These are phyloP conservation scores for Candida sp. DNA, from an alignment of 1,139 yeast species.

Conservation along the genomic window DNA sequence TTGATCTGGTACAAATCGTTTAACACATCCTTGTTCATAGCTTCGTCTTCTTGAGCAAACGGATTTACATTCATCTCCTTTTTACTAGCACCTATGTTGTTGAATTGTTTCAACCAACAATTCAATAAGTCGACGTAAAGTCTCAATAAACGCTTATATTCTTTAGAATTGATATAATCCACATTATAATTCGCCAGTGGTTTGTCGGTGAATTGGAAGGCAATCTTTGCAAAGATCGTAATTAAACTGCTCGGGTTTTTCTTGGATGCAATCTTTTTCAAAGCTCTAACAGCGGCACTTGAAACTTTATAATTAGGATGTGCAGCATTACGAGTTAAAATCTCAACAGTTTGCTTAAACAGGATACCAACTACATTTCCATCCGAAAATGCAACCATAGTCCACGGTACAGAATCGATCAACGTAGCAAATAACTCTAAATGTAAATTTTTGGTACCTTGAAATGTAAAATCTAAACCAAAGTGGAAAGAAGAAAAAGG, in stretches of 20 bases:
- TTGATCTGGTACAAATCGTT: constrained; percentile 45
- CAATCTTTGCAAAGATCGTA: constrained; percentile 72
- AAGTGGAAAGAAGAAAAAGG: constrained; percentile 51
- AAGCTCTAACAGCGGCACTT: constrained; percentile 57
- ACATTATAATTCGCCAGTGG: constrained; percentile 47
- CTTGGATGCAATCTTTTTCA: constrained; percentile 63
- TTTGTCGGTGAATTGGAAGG: constrained; percentile 78
- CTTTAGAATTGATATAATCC: constrained; percentile 51
- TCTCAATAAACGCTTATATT: constrained; percentile 57
- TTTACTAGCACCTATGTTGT: constrained; percentile 16
- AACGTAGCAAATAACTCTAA: constrained; percentile 68
- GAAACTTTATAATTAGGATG: constrained; percentile 64
- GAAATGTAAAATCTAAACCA: constrained; percentile 41
- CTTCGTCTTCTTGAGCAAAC: constrained; percentile 34
- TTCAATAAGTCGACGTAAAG: constrained; percentile 75
- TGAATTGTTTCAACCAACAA: constrained; percentile 75
- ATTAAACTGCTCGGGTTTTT: constrained; percentile 71
- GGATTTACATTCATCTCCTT: constrained; percentile 21
- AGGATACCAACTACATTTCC: constrained; percentile 37
- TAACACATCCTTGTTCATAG: constrained; percentile 39
- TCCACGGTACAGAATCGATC: constrained; percentile 69
- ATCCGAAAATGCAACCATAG: constrained; percentile 40
- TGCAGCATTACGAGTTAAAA: constrained; percentile 71
- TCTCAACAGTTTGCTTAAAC: constrained; percentile 64
- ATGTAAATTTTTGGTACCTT: constrained; percentile 32